Base-by-base conservation (phyloP, 495 filamentous ascomycete species). In the Cercophora sp. region DNA sequence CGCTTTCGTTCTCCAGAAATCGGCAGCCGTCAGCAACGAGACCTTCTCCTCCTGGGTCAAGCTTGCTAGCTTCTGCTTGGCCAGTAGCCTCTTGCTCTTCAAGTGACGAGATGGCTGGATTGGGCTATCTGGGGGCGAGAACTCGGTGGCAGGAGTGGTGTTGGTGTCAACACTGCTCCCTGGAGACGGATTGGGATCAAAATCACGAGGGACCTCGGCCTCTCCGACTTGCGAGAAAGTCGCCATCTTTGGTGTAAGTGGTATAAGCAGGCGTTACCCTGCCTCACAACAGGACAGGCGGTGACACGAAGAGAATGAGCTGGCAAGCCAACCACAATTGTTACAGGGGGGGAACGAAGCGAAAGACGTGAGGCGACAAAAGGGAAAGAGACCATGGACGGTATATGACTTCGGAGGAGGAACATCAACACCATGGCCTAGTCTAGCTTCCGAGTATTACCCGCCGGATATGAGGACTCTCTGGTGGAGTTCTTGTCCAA, bases 1-100 rank as follows among this genome's bases (percentile, higher is more conserved):
- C 1, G 84, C 62, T 27, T 78, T 82, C 2, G 86, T 90, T 46
- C 87, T 82, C 87, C 87, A 91, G 67, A 89, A 89, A 62, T 90
- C 87, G 41, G 80, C 80, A 31, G 84, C 87, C 26, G 79, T 75
- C 5, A 85, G 63, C 22, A 85, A 69, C 8, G 80, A 80, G 32
- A 81, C 79, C 71, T 82, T 81, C 54, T 82, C 78, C 55, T 81
- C 74, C 43, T 73, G 55, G 13, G 75, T 77, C 42, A 83, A 59
- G 22, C 60, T 67, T 31, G 65, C 67, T 60, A 69, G 61, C 61
- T 73, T 75, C 55, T 70, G 60, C 51, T 46, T 71, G 5, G 73
- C 72, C 10, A 63, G 56, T 11, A 62, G 56, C 29, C 72, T 70
- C 51, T 63, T 64, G 47, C 65, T 51, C 56, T 65, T 66, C 8